Evolutionary conservation across 192 early-diverging fungal species (phyloP).

Genomic region (Entomortierella lignicola): DNA sequence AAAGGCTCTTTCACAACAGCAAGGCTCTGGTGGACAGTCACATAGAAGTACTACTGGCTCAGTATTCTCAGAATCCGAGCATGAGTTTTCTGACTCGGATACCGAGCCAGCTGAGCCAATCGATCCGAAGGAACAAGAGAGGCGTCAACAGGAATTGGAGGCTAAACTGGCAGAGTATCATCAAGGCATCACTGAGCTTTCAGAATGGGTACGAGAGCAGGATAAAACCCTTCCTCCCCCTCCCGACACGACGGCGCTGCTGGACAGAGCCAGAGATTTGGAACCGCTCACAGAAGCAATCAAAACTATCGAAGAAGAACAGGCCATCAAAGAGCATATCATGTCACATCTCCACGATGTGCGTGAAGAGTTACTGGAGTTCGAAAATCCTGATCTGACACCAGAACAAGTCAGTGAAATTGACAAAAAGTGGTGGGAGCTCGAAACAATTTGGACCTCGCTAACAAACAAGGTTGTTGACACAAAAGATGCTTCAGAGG

Average conservation of each 20-base stretch:
- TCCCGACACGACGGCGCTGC: constrained; percentile 25
- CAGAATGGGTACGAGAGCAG: constrained; percentile 36
- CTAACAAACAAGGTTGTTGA: constrained; percentile 43
- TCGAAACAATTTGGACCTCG: constrained; percentile 46
- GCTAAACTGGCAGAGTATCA: constrained; percentile 46
- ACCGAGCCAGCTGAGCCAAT: background rate
- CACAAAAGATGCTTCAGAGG: constrained; percentile 39
- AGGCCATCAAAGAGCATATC: constrained; percentile 36
- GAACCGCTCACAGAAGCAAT: constrained; percentile 34
- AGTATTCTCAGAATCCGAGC: constrained; percentile 20
- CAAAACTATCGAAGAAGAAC: constrained; percentile 44
- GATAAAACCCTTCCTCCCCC: constrained; percentile 14
- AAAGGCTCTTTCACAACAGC: background rate
- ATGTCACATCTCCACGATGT: constrained; percentile 53
- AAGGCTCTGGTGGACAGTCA: background rate
- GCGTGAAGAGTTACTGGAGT: constrained; percentile 45
- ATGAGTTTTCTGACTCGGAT: constrained; percentile 24
- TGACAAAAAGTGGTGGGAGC: constrained; percentile 50
- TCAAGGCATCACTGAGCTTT: constrained; percentile 37
- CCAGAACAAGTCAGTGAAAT: constrained; percentile 46
- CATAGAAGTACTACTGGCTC: background rate
- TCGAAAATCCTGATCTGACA: constrained; percentile 32
- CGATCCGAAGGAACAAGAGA: constrained; percentile 21
- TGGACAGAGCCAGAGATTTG: constrained; percentile 37
- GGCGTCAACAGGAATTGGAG: constrained; percentile 27